Base-by-base conservation (phyloP, 164 flowering plant species). In the Vitis rotundifolia region DNA sequence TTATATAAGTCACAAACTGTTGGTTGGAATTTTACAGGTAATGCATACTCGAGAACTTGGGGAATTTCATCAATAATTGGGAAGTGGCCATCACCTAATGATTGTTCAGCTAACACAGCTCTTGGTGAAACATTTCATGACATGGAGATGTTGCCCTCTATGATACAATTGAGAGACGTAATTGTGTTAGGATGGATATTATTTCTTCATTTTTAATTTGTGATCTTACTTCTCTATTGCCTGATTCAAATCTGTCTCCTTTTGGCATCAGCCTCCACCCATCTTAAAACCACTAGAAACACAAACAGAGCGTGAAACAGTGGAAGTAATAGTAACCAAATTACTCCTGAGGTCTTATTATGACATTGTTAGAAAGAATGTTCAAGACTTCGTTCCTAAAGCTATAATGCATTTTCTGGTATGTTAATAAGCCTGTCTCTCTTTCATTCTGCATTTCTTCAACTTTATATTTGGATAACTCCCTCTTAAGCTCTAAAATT, bases 321-420 rank as follows among this genome's bases (percentile, higher is more conserved):
- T 78, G 12, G 82, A 79, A 76, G 71, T 83, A 52, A 5, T 56
- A 7, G 79, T 79, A 28, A 86, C 81, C 5, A 87, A 83, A 68
- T 55, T 85, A 66, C 81, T 85, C 47, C 55, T 87, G 70, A 71
- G 69, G 18, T 87, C 90, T 0, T 87, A 87, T 59, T 83, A 75
- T 74, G 83, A 79, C 66, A 83, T 85, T 76, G 87, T 83, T 28
- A 71, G 85, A 60, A 83, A 80, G 66, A 81, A 79, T 70, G 75
- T 82, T 48, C 71, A 87, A 71, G 88, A 87, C 70, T 78, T 59
- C 11, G 86, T 85, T 54, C 90, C 86, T 16, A 87, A 87, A 75
- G 81, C 85, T 16, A 82, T 82, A 53, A 87, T 87, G 90, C 86
- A 85, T 73, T 83, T 85, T 68, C 74, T 85, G 87, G 90, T 86